A percentile compares a stretch with the other conserved stretches of the same genome.
These are phyloP conservation scores for Starmerella ratchasimensis DNA, from an alignment of 805 yeast species.

Conservation along the genomic window DNA sequence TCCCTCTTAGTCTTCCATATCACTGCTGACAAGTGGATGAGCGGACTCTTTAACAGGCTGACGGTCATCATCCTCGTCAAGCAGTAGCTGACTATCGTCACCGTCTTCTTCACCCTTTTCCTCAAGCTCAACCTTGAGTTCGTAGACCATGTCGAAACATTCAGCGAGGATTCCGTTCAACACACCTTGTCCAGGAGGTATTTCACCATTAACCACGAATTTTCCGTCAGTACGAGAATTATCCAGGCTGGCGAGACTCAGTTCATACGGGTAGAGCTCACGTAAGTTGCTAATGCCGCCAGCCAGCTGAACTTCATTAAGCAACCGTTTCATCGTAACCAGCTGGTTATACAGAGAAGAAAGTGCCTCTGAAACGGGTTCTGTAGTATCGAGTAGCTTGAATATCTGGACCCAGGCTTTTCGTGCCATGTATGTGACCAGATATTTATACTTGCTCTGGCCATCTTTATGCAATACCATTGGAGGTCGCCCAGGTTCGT, in stretches of 20 bases:
- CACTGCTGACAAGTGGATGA: no score
- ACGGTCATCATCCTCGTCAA: conserved; percentile 11
- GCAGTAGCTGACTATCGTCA: conserved; percentile 7
- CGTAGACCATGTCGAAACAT: conserved; percentile 87
- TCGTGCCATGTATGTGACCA: conserved; percentile 49
- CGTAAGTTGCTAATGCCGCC: conserved; percentile 81
- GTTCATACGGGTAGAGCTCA: conserved; percentile 89
- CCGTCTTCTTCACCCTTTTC: conserved; percentile 18
- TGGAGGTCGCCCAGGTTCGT: no score
- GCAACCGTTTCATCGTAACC: conserved; percentile 78
- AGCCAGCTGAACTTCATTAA: conserved; percentile 77
- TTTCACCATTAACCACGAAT: conserved; percentile 71
- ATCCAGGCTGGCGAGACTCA: conserved; percentile 83
- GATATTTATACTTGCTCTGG: conserved; percentile 2
- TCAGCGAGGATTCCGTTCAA: conserved; percentile 80
- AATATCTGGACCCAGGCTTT: conserved; percentile 85
- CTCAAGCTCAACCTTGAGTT: conserved; percentile 42
- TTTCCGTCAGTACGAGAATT: conserved; percentile 81
- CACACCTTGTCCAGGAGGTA: conserved; percentile 98
- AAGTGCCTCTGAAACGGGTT: conserved; percentile 88
- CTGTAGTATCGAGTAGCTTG: conserved; percentile 77
- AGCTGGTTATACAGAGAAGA: conserved; percentile 90
- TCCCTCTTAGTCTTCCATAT: no score
- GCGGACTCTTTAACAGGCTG: no score
- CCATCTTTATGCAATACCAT: no score